Base-by-base conservation (phyloP, 2,329 filamentous ascomycete genomes). In the Fusarium paranaense region DNA sequence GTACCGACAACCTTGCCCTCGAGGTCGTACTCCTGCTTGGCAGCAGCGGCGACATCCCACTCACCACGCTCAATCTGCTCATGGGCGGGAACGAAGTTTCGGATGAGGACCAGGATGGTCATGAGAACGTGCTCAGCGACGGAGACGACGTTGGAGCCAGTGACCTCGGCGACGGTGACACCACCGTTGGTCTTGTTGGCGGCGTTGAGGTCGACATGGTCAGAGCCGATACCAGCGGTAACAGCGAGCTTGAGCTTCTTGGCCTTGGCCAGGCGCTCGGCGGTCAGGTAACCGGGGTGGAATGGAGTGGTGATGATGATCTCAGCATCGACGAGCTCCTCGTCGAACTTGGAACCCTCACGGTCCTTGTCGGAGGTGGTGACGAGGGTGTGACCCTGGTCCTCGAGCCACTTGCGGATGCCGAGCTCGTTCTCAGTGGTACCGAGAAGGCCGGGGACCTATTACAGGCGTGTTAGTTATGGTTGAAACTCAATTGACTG, bases 261-360 rank as follows among this genome's bases (percentile, higher is more conserved):
- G 78, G 97, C 97, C 89, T 97, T 97, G 81, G 95, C 95, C 66
- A 99, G 92, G 82, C 97, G 95, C 88, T 98, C 96, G 64, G 94
- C 95, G 59, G 94, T 98, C 69, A 99, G 93, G 89, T 99, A 99
- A 76, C 96, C 97, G 64, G 96, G 96, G 89, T 98, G 96, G 93
- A 98, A 98, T 82, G 97, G 97, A 67, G 97, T 99, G 78, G 97
- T 99, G 86, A 99, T 98, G 90, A 99, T 98, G 85, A 99, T 89
- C 86, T 99, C 97, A 72, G 97, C 95, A 82, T 98, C 97, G 72
- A 97, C 95, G 64, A 99, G 91, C 87, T 99, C 95, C 88, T 95
- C 90, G 86, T 98, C 97, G 68, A 99, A 98, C 78, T 90, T 93
- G 71, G 96, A 98, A 89, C 93, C 90, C 87, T 95, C 93, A 77